Evolutionary conservation across 1,284 basidiomycete species (phyloP).

Genomic region (Apiotrichum siamense): DNA sequence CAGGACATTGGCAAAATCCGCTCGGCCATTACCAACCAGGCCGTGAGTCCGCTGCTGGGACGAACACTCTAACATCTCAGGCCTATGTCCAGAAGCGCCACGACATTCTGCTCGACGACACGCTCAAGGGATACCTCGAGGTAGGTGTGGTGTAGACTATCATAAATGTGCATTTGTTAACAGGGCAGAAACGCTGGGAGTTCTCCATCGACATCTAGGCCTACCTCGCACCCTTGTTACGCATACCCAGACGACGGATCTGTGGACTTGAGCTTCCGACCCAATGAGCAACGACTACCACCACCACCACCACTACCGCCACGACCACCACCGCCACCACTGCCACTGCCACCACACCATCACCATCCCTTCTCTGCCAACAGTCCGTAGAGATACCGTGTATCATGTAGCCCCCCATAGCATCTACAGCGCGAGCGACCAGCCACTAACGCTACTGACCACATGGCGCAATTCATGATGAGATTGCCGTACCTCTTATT

Average conservation of each 20-base stretch:
- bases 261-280: not conserved
- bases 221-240: not conserved
- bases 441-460: no score
- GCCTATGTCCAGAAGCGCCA: constrained; percentile 96
- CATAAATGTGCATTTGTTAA: not conserved
- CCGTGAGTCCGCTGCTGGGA: constrained; percentile 52
- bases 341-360: not conserved
- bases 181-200: constrained; percentile 47
- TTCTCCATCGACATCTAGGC: constrained; percentile 17
- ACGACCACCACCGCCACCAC: no score
- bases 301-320: no score
- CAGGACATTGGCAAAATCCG: constrained; percentile 74
- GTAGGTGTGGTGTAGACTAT: constrained; percentile 47
- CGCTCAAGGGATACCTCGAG: constrained; percentile 81
- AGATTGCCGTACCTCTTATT: no score
- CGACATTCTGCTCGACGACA: constrained; percentile 91
- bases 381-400: not conserved
- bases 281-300: no score
- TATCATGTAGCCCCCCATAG: not conserved
- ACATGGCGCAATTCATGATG: no score
- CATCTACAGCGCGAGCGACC: no score
- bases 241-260: not conserved
- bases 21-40: constrained; percentile 90
- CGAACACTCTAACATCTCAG: constrained; percentile 42
- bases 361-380: not conserved